Evolutionary conservation across 495 filamentous ascomycete genomes (phyloP), one percentile per base, ranked within the genome.

Genomic region (Penicillium lividum): DNA sequence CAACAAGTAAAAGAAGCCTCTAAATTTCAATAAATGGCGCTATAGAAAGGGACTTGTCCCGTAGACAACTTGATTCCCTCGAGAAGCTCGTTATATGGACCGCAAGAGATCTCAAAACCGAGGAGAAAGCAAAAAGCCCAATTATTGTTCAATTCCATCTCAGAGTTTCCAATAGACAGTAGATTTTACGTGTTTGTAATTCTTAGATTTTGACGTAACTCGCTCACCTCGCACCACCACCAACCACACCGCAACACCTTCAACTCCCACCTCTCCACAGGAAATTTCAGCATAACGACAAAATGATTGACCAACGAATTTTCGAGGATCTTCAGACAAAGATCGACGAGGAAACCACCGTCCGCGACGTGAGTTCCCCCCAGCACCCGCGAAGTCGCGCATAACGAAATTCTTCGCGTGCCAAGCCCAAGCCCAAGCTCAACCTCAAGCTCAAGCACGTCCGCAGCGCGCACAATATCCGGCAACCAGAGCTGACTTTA

Each of bases 301-400:
- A 68, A 59, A 80, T 80, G 77, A 88, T 97, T 48, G 86, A 95
- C 73, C 86, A 89, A 46, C 81, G 77, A 30, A 92, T 98, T 65
- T 97, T 98, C 71, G 86, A 92, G 60, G 80, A 88, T 66, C 87
- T 98, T 55, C 93, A 97, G 71, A 75, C 83, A 45, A 92, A 92
- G 68, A 90, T 97, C 63, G 95, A 98, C 66, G 88, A 93, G 67
- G 94, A 98, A 73, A 78, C 82, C 16, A 76, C 79, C 43, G 82
- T 94, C 48, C 86, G 90, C 62, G 93, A 97, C 68, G 86, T 89
- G 69, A 67, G 77, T 65, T n/a, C 43, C 40, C 40, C 30, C 36
- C 51, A 49, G 53, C 54, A 52, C 57, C 52, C 52, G 45, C 57
- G 56, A 48, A 45, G 18, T 44, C 31, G 29, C 51, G 50, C 46